Base-by-base conservation (phyloP, 768 basidiomycete species). In the Pleurotus platypus region DNA sequence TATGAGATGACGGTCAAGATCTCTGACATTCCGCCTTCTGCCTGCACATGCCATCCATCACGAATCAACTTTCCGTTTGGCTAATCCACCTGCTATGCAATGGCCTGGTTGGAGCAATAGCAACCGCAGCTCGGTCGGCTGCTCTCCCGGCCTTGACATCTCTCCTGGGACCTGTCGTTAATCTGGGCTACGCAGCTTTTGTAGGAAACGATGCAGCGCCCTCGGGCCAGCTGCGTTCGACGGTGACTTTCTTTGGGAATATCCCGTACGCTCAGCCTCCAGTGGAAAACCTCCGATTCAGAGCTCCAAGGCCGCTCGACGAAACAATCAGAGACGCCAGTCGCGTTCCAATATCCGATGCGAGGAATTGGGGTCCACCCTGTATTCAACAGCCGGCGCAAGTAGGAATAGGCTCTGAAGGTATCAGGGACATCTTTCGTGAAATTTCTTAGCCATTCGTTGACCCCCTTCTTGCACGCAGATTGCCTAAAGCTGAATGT, bases 321-420 rank as follows among this genome's bases (percentile, higher is more conserved):
- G 77, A 78, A 55, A 49, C 51, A 4, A 56, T 37, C 0, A 45
- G 15, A 13, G 2, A 55, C 46, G 30, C 49, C 13, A 9, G 13
- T 15, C 20, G 60, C 68, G 1, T 60, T 61, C 12, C 47, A 61
- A 27, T 78, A 5, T 63, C 66, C 8, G 78, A 80, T 62, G 77
- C 78, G 20, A 61, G 77, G 48, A 73, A 70, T 54, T 81, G 74
- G 71, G 78, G 77, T 0, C 68, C 76, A 0, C 64, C 76, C 0
- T 80, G 78, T 58, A 72, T 81, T 22, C 79, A 81, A 60, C 62
- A 70, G 30, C 79, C 79, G 2, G 78, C 79, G 5, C 69, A 68
- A 1, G 74, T 77, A 5, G 78, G 49, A 4, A 49, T 49, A 15
- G 49, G 49, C 15, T 49, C 49, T 7, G 49, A 49, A 35, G 30